Evolutionary conservation across 805 yeast genomes (phyloP).

Genomic region (Yamadazyma phyllophila): DNA sequence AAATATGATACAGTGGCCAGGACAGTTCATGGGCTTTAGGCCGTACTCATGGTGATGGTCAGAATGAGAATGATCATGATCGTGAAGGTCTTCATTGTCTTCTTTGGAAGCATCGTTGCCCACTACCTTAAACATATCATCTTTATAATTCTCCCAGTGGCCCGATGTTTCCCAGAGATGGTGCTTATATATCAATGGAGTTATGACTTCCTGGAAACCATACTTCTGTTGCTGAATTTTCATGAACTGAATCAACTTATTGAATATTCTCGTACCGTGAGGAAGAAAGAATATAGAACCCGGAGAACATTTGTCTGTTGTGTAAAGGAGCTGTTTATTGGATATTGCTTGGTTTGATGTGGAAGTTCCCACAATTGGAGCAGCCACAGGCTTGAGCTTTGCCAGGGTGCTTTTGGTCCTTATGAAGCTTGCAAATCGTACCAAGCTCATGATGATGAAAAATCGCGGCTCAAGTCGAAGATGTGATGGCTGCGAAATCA

Average conservation of each 20-base stretch:
- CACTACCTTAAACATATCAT: constrained; percentile 84
- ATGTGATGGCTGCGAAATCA: too few relatives aligned
- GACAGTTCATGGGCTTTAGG: constrained; percentile 93
- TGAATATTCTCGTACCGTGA: constrained; percentile 85
- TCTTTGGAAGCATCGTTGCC: constrained; percentile 18
- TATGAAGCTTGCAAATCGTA: background rate
- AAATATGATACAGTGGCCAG: constrained; percentile 89
- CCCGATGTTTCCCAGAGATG: constrained; percentile 89
- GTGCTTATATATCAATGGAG: constrained; percentile 84
- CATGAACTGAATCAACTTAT: constrained; percentile 77
- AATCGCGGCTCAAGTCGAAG: too few relatives aligned
- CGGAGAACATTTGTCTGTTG: constrained; percentile 79
- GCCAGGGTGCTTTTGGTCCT: background rate
- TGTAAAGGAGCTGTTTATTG: constrained; percentile 68
- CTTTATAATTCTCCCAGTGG: constrained; percentile 93
- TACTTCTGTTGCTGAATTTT: constrained; percentile 74
- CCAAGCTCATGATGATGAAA: too few relatives aligned
- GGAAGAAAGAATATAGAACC: constrained; percentile 93
- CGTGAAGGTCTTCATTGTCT: constrained; percentile 6
- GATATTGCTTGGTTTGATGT: constrained; percentile 46
- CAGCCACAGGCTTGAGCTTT: background rate
- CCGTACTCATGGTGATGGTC: constrained; percentile 48
- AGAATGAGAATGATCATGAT: background rate
- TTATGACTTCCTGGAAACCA: constrained; percentile 89
- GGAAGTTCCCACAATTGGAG: background rate